These are phyloP conservation scores for Paecilomyces variotii DNA, from an alignment of 2,329 filamentous ascomycete genomes.

Conservation along the genomic window DNA sequence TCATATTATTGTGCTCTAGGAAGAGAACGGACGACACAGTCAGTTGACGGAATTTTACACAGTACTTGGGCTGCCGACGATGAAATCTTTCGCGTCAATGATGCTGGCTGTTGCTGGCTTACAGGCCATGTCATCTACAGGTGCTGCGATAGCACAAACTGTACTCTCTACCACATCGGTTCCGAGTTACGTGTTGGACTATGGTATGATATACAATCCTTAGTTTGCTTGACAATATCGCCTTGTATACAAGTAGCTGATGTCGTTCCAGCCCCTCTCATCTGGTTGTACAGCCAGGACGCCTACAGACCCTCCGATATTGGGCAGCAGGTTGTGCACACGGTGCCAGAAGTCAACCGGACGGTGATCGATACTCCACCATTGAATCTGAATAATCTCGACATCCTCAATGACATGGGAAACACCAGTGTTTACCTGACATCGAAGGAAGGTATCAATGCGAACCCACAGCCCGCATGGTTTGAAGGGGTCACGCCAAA, in stretches of 20 bases:
- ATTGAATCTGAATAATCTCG: constrained; percentile 42
- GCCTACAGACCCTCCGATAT: constrained; percentile 45
- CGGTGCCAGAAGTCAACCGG: constrained; percentile 38
- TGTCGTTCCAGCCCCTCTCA: constrained; percentile 38
- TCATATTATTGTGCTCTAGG: too few species aligned
- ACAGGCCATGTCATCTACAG: not conserved
- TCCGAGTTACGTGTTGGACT: constrained; percentile 38
- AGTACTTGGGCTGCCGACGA: not conserved
- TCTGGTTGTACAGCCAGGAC: constrained; percentile 44
- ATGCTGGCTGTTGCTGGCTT: not conserved
- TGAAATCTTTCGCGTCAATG: not conserved
- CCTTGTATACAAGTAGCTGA: not conserved
- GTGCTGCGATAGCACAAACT: constrained; percentile 1
- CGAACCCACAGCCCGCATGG: constrained; percentile 36
- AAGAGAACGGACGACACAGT: too few species aligned
- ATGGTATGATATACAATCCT: constrained; percentile 26
- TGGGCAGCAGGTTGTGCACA: constrained; percentile 38
- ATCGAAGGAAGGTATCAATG: constrained; percentile 40
- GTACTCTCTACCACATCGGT: constrained; percentile 18
- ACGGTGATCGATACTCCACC: constrained; percentile 30
- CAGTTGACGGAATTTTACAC: not conserved
- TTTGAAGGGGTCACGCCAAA: constrained; percentile 49
- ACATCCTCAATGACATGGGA: constrained; percentile 38
- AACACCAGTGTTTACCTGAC: constrained; percentile 43
- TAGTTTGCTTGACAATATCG: not conserved